Evolutionary conservation across 495 filamentous ascomycete genomes (phyloP).

Genomic region (Annulohypoxylon nitens): DNA sequence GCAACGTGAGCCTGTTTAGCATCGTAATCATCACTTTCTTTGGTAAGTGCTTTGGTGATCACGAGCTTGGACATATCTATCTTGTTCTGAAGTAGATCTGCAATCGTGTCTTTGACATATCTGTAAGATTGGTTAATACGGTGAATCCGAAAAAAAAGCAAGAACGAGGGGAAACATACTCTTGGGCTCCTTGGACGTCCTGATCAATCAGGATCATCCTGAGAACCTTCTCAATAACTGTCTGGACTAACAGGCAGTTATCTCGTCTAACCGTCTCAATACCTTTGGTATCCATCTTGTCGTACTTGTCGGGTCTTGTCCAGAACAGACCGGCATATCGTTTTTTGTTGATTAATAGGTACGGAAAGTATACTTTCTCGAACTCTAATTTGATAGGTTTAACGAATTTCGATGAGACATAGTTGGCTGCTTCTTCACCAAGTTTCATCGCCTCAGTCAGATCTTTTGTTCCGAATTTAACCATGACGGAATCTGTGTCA

Average conservation of each 20-base stretch:
- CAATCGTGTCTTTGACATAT: constrained; percentile 96
- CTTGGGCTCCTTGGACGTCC: constrained; percentile 89
- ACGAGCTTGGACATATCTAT: constrained; percentile 99
- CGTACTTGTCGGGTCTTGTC: constrained; percentile 93
- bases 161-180: constrained; percentile 70
- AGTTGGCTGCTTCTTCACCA: constrained; percentile 88
- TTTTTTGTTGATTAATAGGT: constrained; percentile 99
- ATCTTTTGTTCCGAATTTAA: constrained; percentile 93
- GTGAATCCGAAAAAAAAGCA: constrained; percentile 6
- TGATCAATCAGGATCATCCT: constrained; percentile 95
- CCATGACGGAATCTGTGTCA: constrained; percentile 99
- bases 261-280: constrained; percentile 98
- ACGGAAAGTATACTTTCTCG: constrained; percentile 99
- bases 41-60: constrained; percentile 96
- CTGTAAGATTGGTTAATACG: constrained; percentile 60
- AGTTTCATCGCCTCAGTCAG: constrained; percentile 92
- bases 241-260: constrained; percentile 95
- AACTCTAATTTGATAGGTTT: constrained; percentile 99
- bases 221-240: constrained; percentile 96
- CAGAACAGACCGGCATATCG: constrained; percentile 97
- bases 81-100: constrained; percentile 96
- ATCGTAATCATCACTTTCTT: constrained; percentile 72
- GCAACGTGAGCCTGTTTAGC: constrained; percentile 96
- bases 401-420: constrained; percentile 90
- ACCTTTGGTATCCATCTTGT: constrained; percentile 99